Evolutionary conservation across 768 basidiomycete species (phyloP).

Genomic region (Ephemerocybe angulata): DNA sequence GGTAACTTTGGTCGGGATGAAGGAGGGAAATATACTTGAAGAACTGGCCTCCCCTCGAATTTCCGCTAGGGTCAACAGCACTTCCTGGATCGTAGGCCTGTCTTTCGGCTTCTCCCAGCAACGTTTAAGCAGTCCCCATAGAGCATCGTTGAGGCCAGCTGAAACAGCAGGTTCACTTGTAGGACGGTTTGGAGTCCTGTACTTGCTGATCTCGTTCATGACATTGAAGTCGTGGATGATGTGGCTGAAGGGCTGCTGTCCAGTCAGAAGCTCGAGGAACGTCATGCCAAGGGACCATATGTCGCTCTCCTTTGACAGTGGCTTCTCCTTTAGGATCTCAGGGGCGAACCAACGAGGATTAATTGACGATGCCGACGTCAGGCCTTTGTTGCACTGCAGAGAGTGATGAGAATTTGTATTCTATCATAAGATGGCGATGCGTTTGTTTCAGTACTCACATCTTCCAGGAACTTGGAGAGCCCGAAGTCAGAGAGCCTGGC

Average conservation of each 20-base stretch:
- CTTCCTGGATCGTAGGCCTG: conserved; percentile 36
- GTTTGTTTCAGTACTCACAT: conserved; percentile 21
- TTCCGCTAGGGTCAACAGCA: conserved; percentile 25
- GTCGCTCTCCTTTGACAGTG: conserved; percentile 36
- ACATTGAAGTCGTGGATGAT: conserved; percentile 31
- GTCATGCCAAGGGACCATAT: conserved; percentile 51
- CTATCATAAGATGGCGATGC: not conserved
- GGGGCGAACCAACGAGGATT: conserved; percentile 41
- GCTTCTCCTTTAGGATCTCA: conserved; percentile 31
- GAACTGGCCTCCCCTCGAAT: conserved; percentile 13
- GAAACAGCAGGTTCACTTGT: conserved; percentile 17
- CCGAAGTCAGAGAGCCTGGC: conserved; percentile 46
- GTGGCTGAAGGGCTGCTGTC: conserved; percentile 34
- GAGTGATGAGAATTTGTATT: not conserved
- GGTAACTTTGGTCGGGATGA: no score
- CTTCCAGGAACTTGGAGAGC: conserved; percentile 36
- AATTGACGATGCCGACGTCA: conserved; percentile 20
- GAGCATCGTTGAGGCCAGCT: conserved; percentile 27
- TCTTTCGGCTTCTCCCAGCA: conserved; percentile 42
- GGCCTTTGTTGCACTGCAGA: conserved; percentile 26
- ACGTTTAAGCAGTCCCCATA: conserved; percentile 41
- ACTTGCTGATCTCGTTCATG: conserved; percentile 31
- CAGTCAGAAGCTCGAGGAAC: conserved; percentile 44
- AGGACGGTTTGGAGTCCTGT: conserved; percentile 37
- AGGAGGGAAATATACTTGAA: not conserved